phyloP scores from a whole-genome alignment of 2,329 filamentous ascomycete genomes.

The Ascochyta koolunga region DNA sequence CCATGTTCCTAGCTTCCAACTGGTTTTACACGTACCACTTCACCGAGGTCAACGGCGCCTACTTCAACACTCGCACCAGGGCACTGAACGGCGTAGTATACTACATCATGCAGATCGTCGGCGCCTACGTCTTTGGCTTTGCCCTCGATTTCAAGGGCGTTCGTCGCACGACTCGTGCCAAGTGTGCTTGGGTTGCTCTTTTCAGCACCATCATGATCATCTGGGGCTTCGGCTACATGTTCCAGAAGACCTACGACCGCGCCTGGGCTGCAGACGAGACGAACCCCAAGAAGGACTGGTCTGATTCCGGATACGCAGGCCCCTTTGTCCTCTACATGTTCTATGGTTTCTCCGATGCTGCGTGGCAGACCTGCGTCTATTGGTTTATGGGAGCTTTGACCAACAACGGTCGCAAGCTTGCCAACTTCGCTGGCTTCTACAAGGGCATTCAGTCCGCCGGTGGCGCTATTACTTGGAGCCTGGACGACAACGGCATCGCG shows the following conservation, averaged over 20 bases:
- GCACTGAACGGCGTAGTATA: slow-evolving; percentile 82
- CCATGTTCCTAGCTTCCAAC: slow-evolving; percentile 81
- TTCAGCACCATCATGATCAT: slow-evolving; percentile 74
- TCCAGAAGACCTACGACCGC: slow-evolving; percentile 67
- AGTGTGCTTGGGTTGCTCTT: slow-evolving; percentile 65
- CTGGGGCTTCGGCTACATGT: slow-evolving; percentile 84
- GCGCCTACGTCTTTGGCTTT: slow-evolving; percentile 74
- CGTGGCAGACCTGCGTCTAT: slow-evolving; percentile 90
- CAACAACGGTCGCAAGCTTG: slow-evolving; percentile 89
- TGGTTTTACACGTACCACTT: slow-evolving; percentile 83
- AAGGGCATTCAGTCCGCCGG: slow-evolving; percentile 91
- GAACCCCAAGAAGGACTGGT: slow-evolving; percentile 67
- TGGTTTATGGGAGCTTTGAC: slow-evolving; percentile 95
- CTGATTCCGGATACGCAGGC: slow-evolving; percentile 69
- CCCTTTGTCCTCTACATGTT: slow-evolving; percentile 91
- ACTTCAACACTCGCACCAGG: slow-evolving; percentile 76
- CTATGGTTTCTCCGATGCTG: slow-evolving; percentile 87
- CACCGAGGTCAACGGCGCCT: slow-evolving; percentile 72
- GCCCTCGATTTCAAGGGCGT: slow-evolving; percentile 66
- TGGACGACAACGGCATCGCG: slow-evolving; percentile 65
- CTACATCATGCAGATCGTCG: slow-evolving; percentile 78
- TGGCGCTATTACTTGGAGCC: slow-evolving; percentile 74
- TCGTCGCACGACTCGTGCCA: slow-evolving; percentile 71
- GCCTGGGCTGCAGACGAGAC: slow-evolving; percentile 34
- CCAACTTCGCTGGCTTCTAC: slow-evolving; percentile 91